These are phyloP conservation scores for Entrophospora sp. DNA, from an alignment of 192 early-diverging fungal species.

Conservation along the genomic window DNA sequence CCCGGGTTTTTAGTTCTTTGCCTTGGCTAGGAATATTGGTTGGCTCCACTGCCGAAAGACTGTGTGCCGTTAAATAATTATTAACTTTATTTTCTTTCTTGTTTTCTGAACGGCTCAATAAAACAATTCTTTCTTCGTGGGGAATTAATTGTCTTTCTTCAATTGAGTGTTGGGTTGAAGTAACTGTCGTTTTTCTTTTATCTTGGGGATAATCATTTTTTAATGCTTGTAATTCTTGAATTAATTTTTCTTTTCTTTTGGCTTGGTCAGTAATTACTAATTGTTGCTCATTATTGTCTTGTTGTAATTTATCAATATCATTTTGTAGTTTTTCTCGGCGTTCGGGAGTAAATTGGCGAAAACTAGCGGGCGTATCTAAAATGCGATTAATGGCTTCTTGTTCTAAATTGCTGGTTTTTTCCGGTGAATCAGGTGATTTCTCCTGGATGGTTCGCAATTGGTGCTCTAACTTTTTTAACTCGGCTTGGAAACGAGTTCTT, in stretches of 20 bases:
- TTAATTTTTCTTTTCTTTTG: conserved; percentile 5
- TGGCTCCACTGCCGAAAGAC: background rate
- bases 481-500: background rate
- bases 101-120: conserved; percentile 4
- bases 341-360: background rate
- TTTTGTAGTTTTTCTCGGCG: background rate
- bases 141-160: conserved; percentile 14
- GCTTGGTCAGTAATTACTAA: background rate
- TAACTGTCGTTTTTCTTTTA: background rate
- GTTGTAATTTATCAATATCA: background rate
- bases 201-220: conserved; percentile 1
- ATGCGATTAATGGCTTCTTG: conserved; percentile 4
- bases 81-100: conserved; percentile 12
- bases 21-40: conserved; percentile 16
- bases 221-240: conserved; percentile 5
- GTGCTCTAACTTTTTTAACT: background rate
- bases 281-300: background rate
- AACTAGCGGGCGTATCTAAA: conserved; percentile 4
- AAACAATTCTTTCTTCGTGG: conserved; percentile 13
- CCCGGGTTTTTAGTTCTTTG: conserved; percentile 3
- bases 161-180: background rate
- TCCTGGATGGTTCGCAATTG: background rate
- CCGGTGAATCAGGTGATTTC: background rate
- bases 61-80: conserved; percentile 10
- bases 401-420: background rate